Evolutionary conservation across 768 basidiomycete genomes (phyloP), one percentile per base, ranked within the genome.

Genomic region (Trametes cinnabarina): DNA sequence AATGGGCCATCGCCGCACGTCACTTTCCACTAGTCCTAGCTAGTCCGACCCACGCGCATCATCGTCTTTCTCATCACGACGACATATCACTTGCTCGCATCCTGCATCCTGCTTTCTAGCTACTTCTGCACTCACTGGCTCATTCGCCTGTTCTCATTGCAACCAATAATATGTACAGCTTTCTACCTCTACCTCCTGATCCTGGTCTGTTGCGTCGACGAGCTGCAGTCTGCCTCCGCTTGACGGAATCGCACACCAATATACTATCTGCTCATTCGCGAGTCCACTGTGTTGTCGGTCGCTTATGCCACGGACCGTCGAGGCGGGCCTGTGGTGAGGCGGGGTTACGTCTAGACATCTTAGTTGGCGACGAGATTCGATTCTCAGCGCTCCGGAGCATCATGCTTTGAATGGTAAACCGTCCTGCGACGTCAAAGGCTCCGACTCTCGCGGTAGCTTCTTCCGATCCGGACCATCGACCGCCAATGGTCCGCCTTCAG

Each of bases 211-310:
- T 50, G 35, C 37, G n/a, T n/a, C n/a, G n/a, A n/a, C 15, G 25
- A n/a, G 20, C 17, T 43, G 32, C 17, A 47, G 40, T 20, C 55
- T 67, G 28, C 71, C 69, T 44, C 62, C 80, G 11, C 55, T 74
- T 26, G 88, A 88, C 69, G 88, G 86, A 1, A 73, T 73, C 3
- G 80, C 74, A 64, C 90, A 83, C 58, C 90, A 66, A 71, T 88
- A 32, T 89, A n/a, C n/a, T n/a, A 87, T 61, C 71, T 85, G 40
- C 76, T 90, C 1, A 77, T 75, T 14, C 70, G 78, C 44, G 68
- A 63, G 4, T 81, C 88, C 63, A 48, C 39, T 32, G 34, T 40
- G 20, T 26, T 47, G 35, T 40, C 47, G 25, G 41, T 20, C 12
- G 26, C 40, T 10, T n/a, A 28, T 20, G 41, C 54, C 41, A 30